Conservation (phyloP, 345 rosid species). For the Ceriops decandra region DNA sequence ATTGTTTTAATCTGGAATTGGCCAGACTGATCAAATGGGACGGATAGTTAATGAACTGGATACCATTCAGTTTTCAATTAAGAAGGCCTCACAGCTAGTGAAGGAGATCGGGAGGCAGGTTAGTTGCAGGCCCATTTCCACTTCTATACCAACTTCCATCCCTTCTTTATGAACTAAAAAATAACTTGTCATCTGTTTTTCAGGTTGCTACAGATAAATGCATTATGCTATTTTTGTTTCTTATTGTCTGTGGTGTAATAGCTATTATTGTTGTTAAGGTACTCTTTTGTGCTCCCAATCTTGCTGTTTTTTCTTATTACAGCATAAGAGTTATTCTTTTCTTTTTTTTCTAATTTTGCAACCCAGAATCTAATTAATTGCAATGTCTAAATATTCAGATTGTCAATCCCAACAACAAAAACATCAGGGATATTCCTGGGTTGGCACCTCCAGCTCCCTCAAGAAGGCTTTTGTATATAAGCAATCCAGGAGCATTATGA, state of each 20-base stretch:
- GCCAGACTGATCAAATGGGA: constrained; percentile 99
- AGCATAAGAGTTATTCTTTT: background rate
- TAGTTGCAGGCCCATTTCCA: constrained; percentile 2
- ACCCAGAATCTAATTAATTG: background rate
- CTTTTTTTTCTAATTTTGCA: background rate
- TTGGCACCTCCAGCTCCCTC: constrained; percentile 96
- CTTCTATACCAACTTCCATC: background rate
- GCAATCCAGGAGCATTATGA: constrained; percentile 29
- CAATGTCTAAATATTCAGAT: constrained; percentile 47
- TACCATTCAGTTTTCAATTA: constrained; percentile 94
- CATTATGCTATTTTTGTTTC: constrained; percentile 87
- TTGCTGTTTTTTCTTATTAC: background rate
- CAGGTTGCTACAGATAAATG: constrained; percentile 99
- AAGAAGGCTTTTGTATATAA: constrained; percentile 68
- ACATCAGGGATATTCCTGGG: constrained; percentile 95
- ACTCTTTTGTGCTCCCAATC: constrained; percentile 13
- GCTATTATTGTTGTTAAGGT: constrained; percentile 97
- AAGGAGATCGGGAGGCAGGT: constrained; percentile 98
- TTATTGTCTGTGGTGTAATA: constrained; percentile 88
- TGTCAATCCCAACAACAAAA: constrained; percentile 83
- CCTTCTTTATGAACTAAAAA: constrained; percentile 1
- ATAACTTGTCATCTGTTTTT: constrained; percentile 15
- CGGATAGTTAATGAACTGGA: constrained; percentile 94
- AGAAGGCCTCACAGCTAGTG: constrained; percentile 97
- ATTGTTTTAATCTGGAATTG: constrained; percentile 21